Evolutionary conservation across 2,329 filamentous ascomycete genomes (phyloP).

Genomic region (Mariannaea sp.): DNA sequence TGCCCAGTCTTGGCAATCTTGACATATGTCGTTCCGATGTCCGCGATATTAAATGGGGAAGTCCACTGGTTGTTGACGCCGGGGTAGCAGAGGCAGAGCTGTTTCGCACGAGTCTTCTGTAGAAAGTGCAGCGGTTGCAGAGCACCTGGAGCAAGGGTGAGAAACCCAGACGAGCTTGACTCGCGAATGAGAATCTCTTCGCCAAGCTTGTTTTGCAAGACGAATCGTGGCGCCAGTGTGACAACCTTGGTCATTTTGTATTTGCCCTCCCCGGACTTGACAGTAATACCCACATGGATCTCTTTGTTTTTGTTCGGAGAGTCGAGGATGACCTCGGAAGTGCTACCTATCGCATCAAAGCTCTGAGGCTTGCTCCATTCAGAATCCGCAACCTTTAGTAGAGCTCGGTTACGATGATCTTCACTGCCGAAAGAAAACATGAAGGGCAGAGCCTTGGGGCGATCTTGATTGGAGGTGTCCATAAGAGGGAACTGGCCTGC

Average conservation of each 20-base stretch:
- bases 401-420: constrained; percentile 87
- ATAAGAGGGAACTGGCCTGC: constrained; percentile 75
- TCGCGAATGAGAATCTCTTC: constrained; percentile 91
- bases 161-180: constrained; percentile 84
- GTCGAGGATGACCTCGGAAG: constrained; percentile 82
- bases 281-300: constrained; percentile 87
- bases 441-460: constrained; percentile 80
- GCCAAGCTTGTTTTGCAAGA: constrained; percentile 88
- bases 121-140: constrained; percentile 89
- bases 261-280: constrained; percentile 91
- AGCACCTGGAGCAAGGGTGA: constrained; percentile 76
- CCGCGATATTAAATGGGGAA: constrained; percentile 95
- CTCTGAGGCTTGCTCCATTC: constrained; percentile 97
- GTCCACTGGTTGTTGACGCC: constrained; percentile 98
- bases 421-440: constrained; percentile 95
- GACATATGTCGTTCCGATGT: constrained; percentile 88
- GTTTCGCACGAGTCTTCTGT: constrained; percentile 80
- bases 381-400: constrained; percentile 87
- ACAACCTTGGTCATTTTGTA: constrained; percentile 98
- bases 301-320: constrained; percentile 74
- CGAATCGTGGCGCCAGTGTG: constrained; percentile 88
- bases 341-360: constrained; percentile 96
- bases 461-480: constrained; percentile 54
- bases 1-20: constrained; percentile 92
- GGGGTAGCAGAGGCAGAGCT: constrained; percentile 89